Conservation (phyloP, 768 basidiomycete species). For the Amanita rimosa region DNA sequence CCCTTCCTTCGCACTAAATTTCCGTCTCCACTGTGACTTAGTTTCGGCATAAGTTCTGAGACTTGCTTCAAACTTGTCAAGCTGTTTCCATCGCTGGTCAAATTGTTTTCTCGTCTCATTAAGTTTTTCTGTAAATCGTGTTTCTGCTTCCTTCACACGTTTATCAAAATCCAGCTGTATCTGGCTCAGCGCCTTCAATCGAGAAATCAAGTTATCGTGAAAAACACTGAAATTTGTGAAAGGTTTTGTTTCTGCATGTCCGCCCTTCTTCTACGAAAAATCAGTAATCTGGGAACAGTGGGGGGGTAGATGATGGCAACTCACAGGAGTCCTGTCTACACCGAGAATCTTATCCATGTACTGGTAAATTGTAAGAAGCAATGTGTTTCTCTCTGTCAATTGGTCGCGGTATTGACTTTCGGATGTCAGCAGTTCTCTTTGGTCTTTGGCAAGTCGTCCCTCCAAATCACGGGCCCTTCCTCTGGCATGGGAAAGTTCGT, state of each 20-base stretch:
- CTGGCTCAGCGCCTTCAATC: constrained; percentile 75
- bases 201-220: constrained; percentile 86
- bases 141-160: constrained; percentile 70
- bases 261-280: constrained; percentile 51
- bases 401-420: constrained; percentile 87
- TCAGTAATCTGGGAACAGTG: not conserved
- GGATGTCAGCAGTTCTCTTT: constrained; percentile 53
- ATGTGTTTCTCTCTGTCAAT: constrained; percentile 84
- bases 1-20: constrained; percentile 75
- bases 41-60: constrained; percentile 74
- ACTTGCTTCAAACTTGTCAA: constrained; percentile 86
- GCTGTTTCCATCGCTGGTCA: constrained; percentile 80
- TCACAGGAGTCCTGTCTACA: constrained; percentile 73
- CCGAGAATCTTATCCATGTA: constrained; percentile 92
- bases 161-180: constrained; percentile 85
- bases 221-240: constrained; percentile 92
- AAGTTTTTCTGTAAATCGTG: constrained; percentile 60
- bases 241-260: constrained; percentile 77
- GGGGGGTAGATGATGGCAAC: constrained; percentile 15
- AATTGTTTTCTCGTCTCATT: constrained; percentile 76
- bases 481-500: constrained; percentile 49
- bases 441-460: constrained; percentile 70
- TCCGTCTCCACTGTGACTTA: constrained; percentile 77
- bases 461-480: constrained; percentile 67
- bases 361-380: constrained; percentile 87